Evolutionary conservation across 2,329 filamentous ascomycete genomes (phyloP).

Genomic region (Cladosporium velox): DNA sequence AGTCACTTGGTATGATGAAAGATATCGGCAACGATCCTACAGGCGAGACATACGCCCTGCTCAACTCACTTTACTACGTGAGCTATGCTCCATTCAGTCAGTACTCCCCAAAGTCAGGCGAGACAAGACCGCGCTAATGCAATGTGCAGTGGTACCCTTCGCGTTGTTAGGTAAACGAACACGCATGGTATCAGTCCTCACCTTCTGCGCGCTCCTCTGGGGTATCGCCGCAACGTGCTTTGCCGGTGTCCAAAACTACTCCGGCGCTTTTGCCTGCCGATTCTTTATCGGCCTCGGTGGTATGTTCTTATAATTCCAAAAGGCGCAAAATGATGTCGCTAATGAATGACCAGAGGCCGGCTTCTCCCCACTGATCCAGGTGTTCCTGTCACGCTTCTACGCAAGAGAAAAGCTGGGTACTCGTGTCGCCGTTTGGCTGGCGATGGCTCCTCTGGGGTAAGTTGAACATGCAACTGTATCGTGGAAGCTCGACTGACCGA

Average conservation of each 20-base stretch:
- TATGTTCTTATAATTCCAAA: background rate
- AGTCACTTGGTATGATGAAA: constrained; percentile 22
- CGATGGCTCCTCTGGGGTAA: constrained; percentile 24
- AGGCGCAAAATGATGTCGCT: background rate
- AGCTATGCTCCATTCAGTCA: constrained; percentile 23
- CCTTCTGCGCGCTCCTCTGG: constrained; percentile 13
- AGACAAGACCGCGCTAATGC: background rate
- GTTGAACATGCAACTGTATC: background rate
- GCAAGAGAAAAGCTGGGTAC: constrained; percentile 22
- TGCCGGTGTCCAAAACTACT: constrained; percentile 16
- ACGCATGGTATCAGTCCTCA: constrained; percentile 23
- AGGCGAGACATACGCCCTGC: constrained; percentile 20
- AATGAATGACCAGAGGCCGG: constrained; percentile 21
- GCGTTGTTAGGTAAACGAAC: constrained; percentile 22
- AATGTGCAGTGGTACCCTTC: constrained; percentile 20
- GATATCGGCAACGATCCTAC: constrained; percentile 23
- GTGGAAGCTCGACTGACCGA: constrained; percentile 2
- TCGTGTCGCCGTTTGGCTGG: constrained; percentile 22
- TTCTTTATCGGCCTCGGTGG: constrained; percentile 21
- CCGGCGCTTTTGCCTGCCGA: constrained; percentile 10
- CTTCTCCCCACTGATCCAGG: constrained; percentile 22
- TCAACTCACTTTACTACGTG: constrained; percentile 23
- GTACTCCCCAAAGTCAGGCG: background rate
- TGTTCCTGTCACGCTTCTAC: constrained; percentile 23
- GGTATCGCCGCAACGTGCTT: constrained; percentile 13